Conservation (phyloP, 192 early-diverging fungal genomes). For the Fimicolochytrium jonesii region DNA sequence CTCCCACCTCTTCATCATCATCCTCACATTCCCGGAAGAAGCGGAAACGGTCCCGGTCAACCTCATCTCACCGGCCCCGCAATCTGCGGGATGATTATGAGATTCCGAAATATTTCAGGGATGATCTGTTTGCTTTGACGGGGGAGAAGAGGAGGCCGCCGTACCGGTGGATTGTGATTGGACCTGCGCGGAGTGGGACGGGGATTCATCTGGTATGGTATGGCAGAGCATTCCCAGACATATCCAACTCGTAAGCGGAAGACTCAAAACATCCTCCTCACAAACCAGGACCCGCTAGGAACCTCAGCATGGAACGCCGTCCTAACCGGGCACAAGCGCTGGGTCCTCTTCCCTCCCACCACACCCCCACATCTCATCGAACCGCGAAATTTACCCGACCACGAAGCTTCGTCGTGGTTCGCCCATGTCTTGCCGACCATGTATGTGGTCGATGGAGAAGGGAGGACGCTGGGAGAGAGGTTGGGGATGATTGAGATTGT, state of each 20-base stretch:
- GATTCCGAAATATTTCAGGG: conserved; percentile 66
- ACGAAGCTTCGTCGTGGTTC: conserved; percentile 76
- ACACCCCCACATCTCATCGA: conserved; percentile 55
- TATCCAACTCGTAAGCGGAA: too few species aligned
- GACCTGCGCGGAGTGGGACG: conserved; percentile 67
- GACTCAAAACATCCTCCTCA: too few species aligned
- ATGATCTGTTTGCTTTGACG: conserved; percentile 66
- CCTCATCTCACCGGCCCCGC: too few species aligned
- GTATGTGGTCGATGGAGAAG: conserved; percentile 4
- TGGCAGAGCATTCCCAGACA: too few species aligned
- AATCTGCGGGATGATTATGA: conserved; percentile 64
- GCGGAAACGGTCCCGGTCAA: too few species aligned
- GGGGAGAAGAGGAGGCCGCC: conserved; percentile 62
- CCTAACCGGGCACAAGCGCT: conserved; percentile 66
- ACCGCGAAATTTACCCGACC: conserved; percentile 47
- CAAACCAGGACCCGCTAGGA: conserved; percentile 70
- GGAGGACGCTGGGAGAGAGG: conserved; percentile 50
- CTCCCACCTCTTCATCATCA: too few species aligned
- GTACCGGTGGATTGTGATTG: conserved; percentile 74
- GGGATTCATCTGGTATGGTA: conserved; percentile 55
- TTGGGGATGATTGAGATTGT: conserved; percentile 66
- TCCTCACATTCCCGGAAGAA: too few species aligned
- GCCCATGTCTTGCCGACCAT: conserved; percentile 44
- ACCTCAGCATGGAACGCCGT: conserved; percentile 81
- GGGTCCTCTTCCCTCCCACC: conserved; percentile 48